Evolutionary conservation across 2,329 filamentous ascomycete species (phyloP).

Genomic region (Xylariaceae sp.): DNA sequence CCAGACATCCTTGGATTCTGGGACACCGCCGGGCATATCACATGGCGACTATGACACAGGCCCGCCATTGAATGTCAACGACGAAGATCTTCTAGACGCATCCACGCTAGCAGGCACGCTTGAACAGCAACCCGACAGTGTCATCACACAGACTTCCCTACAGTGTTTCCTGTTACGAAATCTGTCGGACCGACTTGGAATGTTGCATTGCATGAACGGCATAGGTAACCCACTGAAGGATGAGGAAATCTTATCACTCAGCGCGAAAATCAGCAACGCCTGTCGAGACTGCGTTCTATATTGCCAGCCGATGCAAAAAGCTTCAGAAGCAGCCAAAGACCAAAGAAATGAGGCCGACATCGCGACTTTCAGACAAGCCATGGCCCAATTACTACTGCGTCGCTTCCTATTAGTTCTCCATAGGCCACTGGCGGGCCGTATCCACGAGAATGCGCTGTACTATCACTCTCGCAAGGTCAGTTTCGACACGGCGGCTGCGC

Average conservation of each 20-base stretch:
- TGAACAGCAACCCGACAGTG: background rate
- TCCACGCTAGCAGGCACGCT: background rate
- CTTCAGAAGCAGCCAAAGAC: background rate
- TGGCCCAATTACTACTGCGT: constrained; percentile 10
- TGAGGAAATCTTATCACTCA: constrained; percentile 8
- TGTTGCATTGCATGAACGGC: constrained; percentile 15
- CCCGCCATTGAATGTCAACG: constrained; percentile 56
- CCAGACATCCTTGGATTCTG: constrained; percentile 52
- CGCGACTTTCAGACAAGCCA: background rate
- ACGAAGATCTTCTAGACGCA: constrained; percentile 43
- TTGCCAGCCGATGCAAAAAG: background rate
- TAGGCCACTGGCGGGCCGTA: constrained; percentile 12
- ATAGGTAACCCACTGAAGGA: background rate
- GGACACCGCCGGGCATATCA: constrained; percentile 52
- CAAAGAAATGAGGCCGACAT: background rate
- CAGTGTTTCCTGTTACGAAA: constrained; percentile 9
- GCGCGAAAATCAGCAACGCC: background rate
- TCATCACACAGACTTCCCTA: constrained; percentile 7
- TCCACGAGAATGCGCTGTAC: constrained; percentile 14
- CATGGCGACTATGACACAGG: constrained; percentile 55
- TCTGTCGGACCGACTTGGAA: constrained; percentile 8
- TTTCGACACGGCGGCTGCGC: constrained; percentile 13
- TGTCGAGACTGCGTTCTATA: background rate
- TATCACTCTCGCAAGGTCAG: constrained; percentile 19
- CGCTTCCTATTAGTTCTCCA: constrained; percentile 17